Conservation (phyloP, 768 basidiomycete species). For the Udeniomyces megalosporus region DNA sequence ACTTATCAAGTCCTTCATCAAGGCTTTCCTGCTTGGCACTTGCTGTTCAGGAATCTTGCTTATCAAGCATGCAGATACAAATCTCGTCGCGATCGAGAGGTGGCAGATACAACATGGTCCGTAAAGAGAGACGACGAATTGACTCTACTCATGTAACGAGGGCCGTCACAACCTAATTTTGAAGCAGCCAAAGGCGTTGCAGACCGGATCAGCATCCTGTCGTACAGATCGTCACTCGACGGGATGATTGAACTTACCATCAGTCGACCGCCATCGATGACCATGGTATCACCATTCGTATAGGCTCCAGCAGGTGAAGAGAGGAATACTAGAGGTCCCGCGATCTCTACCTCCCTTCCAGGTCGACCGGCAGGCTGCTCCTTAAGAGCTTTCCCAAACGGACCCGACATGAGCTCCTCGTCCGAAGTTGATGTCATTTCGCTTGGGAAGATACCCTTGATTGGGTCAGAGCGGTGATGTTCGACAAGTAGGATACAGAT, state of each 20-base stretch:
- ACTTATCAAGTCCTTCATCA: no score
- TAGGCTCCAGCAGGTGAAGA: background rate
- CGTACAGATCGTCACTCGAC: no score
- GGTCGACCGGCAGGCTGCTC: background rate
- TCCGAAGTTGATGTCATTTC: background rate
- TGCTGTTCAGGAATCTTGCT: no score
- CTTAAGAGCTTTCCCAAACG: background rate
- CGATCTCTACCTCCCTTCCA: conserved; percentile 1
- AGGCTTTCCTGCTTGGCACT: no score
- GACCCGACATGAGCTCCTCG: background rate
- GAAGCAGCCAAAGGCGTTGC: no score
- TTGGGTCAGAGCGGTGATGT: background rate
- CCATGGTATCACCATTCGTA: background rate
- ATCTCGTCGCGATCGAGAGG: no score
- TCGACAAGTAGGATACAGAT: conserved; percentile 8
- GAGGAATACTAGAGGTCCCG: background rate
- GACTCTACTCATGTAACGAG: no score
- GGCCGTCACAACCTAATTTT: no score
- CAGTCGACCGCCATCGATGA: conserved; percentile 9
- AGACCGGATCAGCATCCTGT: no score
- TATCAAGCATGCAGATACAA: no score
- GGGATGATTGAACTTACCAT: conserved; percentile 3
- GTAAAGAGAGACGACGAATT: no score
- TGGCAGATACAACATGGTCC: no score
- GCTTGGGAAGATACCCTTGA: conserved; percentile 2